These are phyloP conservation scores for Iris pallida DNA, from an alignment of 116 monocot genomes.

Conservation along the genomic window DNA sequence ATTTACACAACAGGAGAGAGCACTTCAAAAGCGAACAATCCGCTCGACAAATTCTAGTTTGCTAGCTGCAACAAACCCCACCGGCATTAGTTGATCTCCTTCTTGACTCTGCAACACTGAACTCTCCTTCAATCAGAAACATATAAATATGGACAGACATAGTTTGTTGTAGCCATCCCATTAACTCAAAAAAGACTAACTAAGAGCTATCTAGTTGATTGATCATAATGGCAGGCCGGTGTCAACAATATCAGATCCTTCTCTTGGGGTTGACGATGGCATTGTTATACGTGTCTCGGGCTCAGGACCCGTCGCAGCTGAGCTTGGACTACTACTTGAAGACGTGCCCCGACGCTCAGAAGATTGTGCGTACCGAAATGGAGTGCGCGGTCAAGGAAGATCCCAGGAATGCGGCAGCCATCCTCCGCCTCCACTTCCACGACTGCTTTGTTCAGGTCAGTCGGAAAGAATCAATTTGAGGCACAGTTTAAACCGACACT, in stretches of 20 bases:
- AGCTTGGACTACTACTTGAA: conserved; percentile 56
- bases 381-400: conserved; percentile 37
- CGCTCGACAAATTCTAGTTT: not conserved
- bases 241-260: not conserved
- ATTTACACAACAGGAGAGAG: not conserved
- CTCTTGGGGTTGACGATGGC: not conserved
- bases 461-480: no score
- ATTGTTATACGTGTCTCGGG: not conserved
- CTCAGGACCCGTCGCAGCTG: conserved; percentile 44
- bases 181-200: not conserved
- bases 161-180: not conserved
- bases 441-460: conserved; percentile 75
- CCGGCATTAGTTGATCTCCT: conserved; percentile 28
- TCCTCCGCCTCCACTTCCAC: conserved; percentile 73
- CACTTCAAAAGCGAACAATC: not conserved
- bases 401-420: conserved; percentile 45
- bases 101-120: conserved; percentile 12
- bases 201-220: not conserved
- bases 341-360: conserved; percentile 46
- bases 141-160: not conserved
- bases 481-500: no score
- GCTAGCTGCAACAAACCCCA: not conserved
- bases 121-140: not conserved
- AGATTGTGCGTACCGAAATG: conserved; percentile 60
- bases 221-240: conserved; percentile 3